Base-by-base conservation (phyloP, 495 filamentous ascomycete species). In the Lasiosphaeris hirsuta region DNA sequence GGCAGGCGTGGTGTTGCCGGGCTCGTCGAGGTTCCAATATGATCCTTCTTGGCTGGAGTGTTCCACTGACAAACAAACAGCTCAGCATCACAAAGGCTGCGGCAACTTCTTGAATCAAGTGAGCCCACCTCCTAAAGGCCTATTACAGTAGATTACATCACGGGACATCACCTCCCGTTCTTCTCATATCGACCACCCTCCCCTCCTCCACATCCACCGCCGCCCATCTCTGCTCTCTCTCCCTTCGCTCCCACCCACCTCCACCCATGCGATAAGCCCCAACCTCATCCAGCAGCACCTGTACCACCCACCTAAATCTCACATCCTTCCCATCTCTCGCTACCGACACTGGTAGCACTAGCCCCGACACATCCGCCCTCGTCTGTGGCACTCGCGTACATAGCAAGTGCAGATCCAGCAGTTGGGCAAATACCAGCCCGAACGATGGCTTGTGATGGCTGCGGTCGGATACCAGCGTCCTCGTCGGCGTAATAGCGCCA, bases 251-350 rank as follows among this genome's bases (percentile, higher is more conserved):
- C 35, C 41, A 4, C 38, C 47, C 36, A 10, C 47, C 14, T 39
- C 59, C 14, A 2, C 57, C 59, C 41, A 45, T 30, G 54, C 46
- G 23, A 58, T 60, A 73, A 10, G 68, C 58, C 18, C 74, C 74
- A 7, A 72, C 15, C 59, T 75, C 72, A 51, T 79, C 76, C 3
- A 76, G 43, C 58, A 79, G 42, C n/a, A 75, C 69, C 65, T 79
- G 75, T 11, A 77, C 69, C 7, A 71, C 67, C 74, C 75, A 77
- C 6, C 58, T 33, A 33, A 56, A 65, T 17, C 51, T 23, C 8
- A 57, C 59, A 14, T 46, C 47, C 10, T 7, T 37, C 23, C 35
- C 42, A 42, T 11, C 45, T 52, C 36, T 41, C n/a, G 42, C 34
- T 23, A 18, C 19, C 47, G 13, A 13, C 34, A 7, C 45, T 10